Evolutionary conservation across 2,329 filamentous ascomycete genomes (phyloP).

Genomic region (Sporothrix dimorphospora): DNA sequence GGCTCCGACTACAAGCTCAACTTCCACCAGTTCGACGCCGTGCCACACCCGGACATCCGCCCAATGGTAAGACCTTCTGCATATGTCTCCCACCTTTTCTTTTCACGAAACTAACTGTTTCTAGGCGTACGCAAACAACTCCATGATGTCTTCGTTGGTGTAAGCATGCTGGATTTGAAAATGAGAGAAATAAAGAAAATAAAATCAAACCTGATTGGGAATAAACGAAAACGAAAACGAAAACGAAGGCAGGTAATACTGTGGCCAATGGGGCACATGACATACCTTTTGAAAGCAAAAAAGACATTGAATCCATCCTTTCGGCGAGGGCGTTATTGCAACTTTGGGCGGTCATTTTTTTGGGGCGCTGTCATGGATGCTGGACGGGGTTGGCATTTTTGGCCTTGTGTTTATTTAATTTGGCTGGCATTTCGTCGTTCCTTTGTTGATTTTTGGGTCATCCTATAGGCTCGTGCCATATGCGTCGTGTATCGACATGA

Average conservation of each 20-base stretch:
- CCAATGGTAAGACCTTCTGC: constrained; percentile 68
- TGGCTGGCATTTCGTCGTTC: neutral
- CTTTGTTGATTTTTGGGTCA: neutral
- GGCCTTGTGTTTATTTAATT: neutral
- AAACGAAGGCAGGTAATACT: neutral
- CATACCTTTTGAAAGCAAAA: neutral
- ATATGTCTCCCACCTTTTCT: too few relatives aligned
- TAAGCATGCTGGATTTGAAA: constrained; percentile 42
- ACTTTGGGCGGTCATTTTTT: neutral
- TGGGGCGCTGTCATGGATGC: constrained; percentile 15
- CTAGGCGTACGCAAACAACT: constrained; percentile 83
- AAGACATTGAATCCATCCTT: neutral
- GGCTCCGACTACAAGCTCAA: constrained; percentile 87
- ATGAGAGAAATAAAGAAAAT: neutral
- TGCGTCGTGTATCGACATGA: neutral
- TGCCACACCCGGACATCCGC: constrained; percentile 92
- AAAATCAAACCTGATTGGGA: neutral
- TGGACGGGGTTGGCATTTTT: constrained; percentile 15
- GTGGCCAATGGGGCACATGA: neutral
- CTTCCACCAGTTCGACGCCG: constrained; percentile 93
- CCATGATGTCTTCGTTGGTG: constrained; percentile 77
- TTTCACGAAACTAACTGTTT: constrained; percentile 31
- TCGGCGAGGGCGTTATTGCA: constrained; percentile 17
- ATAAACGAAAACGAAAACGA: neutral
- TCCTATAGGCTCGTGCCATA: neutral